Evolutionary conservation across 2,329 filamentous ascomycete species (phyloP).

Genomic region (Fusarium kyushuense): DNA sequence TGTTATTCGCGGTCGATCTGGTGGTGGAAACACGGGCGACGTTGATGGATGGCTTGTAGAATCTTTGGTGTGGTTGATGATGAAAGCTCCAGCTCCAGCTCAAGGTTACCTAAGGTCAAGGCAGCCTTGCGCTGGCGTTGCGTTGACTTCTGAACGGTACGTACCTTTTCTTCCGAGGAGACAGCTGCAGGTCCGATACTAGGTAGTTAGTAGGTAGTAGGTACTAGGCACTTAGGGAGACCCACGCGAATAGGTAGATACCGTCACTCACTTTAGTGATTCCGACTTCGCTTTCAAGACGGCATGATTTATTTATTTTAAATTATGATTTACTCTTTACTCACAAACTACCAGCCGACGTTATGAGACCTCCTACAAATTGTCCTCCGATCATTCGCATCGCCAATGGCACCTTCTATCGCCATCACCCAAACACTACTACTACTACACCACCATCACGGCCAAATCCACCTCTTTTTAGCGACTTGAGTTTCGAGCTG

Average conservation of each 20-base stretch:
- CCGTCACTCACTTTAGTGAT: conserved; percentile 35
- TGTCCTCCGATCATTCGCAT: conserved; percentile 76
- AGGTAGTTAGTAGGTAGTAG: too few species aligned
- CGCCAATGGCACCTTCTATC: conserved; percentile 84
- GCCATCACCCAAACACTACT: conserved; percentile 72
- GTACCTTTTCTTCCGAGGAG: conserved; percentile 34
- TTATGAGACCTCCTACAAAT: conserved; percentile 54
- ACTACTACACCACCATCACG: conserved; percentile 58
- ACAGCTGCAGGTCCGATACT: conserved; percentile 18
- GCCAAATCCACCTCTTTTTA: conserved; percentile 79
- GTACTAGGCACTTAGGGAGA: background rate
- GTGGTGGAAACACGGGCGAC: conserved; percentile 1
- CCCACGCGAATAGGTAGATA: conserved; percentile 20
- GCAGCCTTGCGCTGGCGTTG: conserved; percentile 44
- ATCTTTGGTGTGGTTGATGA: conserved; percentile 33
- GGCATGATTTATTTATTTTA: background rate
- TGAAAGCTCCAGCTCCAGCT: conserved; percentile 37
- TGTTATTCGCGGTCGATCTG: background rate
- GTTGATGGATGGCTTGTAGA: conserved; percentile 18
- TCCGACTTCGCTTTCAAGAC: conserved; percentile 37
- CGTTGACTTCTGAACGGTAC: conserved; percentile 21
- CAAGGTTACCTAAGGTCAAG: conserved; percentile 22
- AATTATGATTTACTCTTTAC: conserved; percentile 21
- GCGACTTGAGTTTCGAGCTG: conserved; percentile 76
- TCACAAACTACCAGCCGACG: conserved; percentile 39